These are phyloP conservation scores for Hymenoscyphus fructigenus DNA, from an alignment of 2,329 filamentous ascomycete genomes.

Conservation along the genomic window DNA sequence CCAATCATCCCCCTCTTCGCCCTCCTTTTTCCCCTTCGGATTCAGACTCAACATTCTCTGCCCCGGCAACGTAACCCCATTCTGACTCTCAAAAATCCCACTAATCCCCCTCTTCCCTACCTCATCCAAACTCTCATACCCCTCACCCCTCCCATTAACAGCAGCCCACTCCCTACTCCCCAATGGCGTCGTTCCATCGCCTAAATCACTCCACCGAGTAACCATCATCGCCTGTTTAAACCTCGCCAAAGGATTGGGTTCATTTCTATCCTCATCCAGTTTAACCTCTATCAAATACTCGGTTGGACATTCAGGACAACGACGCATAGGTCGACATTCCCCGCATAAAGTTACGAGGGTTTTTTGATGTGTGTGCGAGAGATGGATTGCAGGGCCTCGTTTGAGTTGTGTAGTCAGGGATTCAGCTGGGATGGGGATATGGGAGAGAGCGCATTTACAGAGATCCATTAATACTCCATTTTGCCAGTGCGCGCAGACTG, in stretches of 20 bases:
- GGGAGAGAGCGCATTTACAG: slow-evolving; percentile 59
- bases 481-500: slow-evolving; percentile 60
- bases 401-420: slow-evolving; percentile 37
- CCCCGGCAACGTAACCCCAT: slow-evolving; percentile 53
- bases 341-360: slow-evolving; percentile 52
- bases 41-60: slow-evolving; percentile 59
- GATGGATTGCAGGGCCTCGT: slow-evolving; percentile 27
- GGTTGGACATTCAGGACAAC: slow-evolving; percentile 61
- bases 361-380: slow-evolving; percentile 34
- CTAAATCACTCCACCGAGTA: slow-evolving; percentile 62
- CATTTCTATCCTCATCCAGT: slow-evolving; percentile 53
- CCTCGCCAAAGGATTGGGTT: slow-evolving; percentile 38
- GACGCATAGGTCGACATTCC: slow-evolving; percentile 56
- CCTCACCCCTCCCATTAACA: slow-evolving; percentile 45
- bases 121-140: slow-evolving; percentile 53
- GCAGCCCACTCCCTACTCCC: slow-evolving; percentile 54
- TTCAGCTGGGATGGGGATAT: slow-evolving; percentile 49
- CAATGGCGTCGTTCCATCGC: slow-evolving; percentile 51
- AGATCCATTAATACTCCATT: slow-evolving; percentile 59
- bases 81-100: slow-evolving; percentile 57
- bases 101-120: slow-evolving; percentile 56
- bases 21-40: slow-evolving; percentile 51
- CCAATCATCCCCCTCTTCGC: slow-evolving; percentile 57
- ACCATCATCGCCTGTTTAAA: slow-evolving; percentile 62
- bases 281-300: slow-evolving; percentile 63